Conservation (phyloP, 1,284 basidiomycete genomes). For the Ustilago cynodontis region DNA sequence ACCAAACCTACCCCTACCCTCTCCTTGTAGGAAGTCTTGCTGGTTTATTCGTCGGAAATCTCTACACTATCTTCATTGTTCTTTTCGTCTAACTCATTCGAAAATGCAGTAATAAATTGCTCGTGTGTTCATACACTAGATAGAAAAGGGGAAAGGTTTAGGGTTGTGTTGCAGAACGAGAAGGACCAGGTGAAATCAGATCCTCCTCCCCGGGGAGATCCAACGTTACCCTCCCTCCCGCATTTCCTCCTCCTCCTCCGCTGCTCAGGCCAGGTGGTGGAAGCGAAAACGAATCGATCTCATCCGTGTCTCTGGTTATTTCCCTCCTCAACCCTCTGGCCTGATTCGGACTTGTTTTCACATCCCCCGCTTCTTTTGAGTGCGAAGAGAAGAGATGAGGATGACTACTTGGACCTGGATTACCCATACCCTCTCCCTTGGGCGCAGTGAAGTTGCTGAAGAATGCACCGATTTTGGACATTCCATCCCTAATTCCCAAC, state of each 20-base stretch:
- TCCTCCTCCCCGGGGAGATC: neutral
- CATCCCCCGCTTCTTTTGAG: neutral
- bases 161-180: neutral
- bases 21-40: conserved; percentile 17
- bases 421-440: conserved; percentile 55
- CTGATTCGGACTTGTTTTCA: neutral
- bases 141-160: neutral
- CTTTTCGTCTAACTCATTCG: conserved; percentile 19
- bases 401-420: conserved; percentile 48
- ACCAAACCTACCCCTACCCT: conserved; percentile 48
- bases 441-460: conserved; percentile 51
- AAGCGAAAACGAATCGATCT: neutral
- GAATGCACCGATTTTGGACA: conserved; percentile 44
- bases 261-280: neutral
- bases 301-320: neutral
- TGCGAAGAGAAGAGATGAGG: conserved; percentile 43
- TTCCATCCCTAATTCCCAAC: conserved; percentile 33
- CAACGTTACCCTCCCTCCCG: neutral
- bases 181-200: neutral
- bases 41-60: conserved; percentile 11
- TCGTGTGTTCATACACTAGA: no score
- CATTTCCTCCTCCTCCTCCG: neutral
- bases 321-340: neutral
- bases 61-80: conserved; percentile 16
- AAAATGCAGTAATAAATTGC: no score